Conservation (phyloP, 306 rosid genomes). For the Fragaria iinumae region DNA sequence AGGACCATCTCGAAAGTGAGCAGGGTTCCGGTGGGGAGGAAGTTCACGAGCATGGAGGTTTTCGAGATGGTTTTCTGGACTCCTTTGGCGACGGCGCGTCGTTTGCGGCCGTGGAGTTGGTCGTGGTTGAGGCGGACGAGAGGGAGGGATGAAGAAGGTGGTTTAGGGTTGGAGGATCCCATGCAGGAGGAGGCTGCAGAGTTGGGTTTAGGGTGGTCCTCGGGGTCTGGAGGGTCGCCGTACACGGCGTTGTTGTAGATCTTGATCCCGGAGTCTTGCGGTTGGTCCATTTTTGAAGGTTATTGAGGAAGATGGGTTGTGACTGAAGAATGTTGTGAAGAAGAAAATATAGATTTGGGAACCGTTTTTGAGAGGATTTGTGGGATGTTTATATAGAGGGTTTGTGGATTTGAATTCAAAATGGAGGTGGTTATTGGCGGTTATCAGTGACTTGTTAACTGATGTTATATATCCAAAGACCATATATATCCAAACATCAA, state of each 20-base stretch:
- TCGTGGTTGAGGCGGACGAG: constrained; percentile 12
- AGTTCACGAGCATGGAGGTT: constrained; percentile 66
- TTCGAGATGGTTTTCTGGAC: constrained; percentile 73
- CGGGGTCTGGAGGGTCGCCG: constrained; percentile 14
- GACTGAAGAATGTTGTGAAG: not conserved
- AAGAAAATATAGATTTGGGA: not conserved
- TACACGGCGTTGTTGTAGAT: constrained; percentile 44
- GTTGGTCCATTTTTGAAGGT: constrained; percentile 5
- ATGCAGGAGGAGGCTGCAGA: not conserved
- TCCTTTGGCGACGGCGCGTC: constrained; percentile 67
- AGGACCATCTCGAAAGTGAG: constrained; percentile 81
- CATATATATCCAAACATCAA: too few relatives aligned
- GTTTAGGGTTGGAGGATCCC: constrained; percentile 7
- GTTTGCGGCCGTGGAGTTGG: constrained; percentile 30
- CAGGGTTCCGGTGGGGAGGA: constrained; percentile 81
- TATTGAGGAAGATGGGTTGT: not conserved
- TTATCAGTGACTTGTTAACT: not conserved
- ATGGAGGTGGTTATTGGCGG: constrained; percentile 21
- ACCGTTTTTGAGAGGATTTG: not conserved
- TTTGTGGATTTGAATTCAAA: constrained; percentile 8
- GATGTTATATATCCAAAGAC: not conserved
- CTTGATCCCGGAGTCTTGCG: constrained; percentile 42
- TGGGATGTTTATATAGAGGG: not conserved
- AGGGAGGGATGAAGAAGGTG: constrained; percentile 7
- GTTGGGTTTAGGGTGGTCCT: not conserved